These are phyloP conservation scores for Penicillium brevicompactum DNA, from an alignment of 2,329 filamentous ascomycete genomes.

Conservation along the genomic window DNA sequence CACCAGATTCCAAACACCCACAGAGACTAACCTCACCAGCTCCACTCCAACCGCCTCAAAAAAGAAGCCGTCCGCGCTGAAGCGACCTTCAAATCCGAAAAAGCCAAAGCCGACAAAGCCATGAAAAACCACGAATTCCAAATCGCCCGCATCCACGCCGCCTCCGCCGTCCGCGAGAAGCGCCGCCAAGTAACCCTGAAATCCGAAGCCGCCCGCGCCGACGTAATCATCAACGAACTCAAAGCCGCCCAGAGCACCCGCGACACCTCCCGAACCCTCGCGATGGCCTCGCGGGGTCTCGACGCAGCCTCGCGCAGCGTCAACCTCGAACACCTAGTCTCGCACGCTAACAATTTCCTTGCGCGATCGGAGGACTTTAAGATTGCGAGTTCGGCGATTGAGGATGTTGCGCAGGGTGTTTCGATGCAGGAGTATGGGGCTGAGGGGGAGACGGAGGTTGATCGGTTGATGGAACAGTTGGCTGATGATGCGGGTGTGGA, in stretches of 20 bases:
- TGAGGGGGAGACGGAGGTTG: slow-evolving; percentile 45
- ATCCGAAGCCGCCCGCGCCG: slow-evolving; percentile 49
- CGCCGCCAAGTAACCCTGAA: slow-evolving; percentile 49
- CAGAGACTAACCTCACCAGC: slow-evolving; percentile 27
- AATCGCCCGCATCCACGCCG: slow-evolving; percentile 52
- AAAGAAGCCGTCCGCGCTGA: slow-evolving; percentile 51
- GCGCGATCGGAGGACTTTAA: slow-evolving; percentile 47
- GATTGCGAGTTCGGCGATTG: slow-evolving; percentile 45
- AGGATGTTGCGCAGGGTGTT: slow-evolving; percentile 44
- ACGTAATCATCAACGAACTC: slow-evolving; percentile 53
- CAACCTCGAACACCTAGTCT: slow-evolving; percentile 47
- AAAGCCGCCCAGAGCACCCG: slow-evolving; percentile 52
- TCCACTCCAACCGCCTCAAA: slow-evolving; percentile 51
- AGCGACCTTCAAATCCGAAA: slow-evolving; percentile 49
- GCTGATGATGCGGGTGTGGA: slow-evolving; percentile 49
- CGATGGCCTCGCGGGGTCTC: slow-evolving; percentile 47
- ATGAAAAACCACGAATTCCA: slow-evolving; percentile 53
- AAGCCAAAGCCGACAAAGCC: slow-evolving; percentile 50
- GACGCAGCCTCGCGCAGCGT: slow-evolving; percentile 49
- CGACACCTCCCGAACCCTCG: slow-evolving; percentile 48
- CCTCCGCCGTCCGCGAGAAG: slow-evolving; percentile 49
- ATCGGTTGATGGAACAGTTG: slow-evolving; percentile 47
- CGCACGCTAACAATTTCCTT: slow-evolving; percentile 47
- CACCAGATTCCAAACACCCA: too few species aligned
- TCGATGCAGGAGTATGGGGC: slow-evolving; percentile 49